phyloP scores from a whole-genome alignment of 768 basidiomycete species.

The Termitomyces sp. region DNA sequence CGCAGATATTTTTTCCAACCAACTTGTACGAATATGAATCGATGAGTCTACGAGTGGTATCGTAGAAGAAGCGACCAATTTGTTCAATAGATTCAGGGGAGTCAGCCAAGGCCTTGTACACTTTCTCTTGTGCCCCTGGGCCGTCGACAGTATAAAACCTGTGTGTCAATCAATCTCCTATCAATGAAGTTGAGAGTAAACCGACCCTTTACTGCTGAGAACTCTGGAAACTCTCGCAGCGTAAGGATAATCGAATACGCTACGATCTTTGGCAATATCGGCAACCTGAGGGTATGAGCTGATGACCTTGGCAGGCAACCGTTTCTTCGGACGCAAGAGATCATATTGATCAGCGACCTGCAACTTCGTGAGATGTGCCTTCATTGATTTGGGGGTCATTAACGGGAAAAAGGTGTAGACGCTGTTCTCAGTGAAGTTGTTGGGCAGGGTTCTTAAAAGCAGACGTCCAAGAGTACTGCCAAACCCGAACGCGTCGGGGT shows the following conservation, averaged over 20 bases:
- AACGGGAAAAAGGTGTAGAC: constrained; percentile 88
- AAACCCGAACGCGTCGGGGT: constrained; percentile 67
- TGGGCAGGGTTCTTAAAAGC: constrained; percentile 69
- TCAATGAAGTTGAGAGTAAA: background rate
- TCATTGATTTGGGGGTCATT: constrained; percentile 75
- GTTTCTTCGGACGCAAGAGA: constrained; percentile 42
- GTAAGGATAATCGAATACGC: constrained; percentile 47
- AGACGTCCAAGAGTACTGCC: constrained; percentile 75
- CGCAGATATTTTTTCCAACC: constrained; percentile 49
- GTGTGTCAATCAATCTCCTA: constrained; percentile 1
- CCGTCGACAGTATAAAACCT: constrained; percentile 70
- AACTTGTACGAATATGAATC: constrained; percentile 47
- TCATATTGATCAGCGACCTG: constrained; percentile 54
- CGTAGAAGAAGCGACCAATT: constrained; percentile 62
- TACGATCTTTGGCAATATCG: constrained; percentile 45
- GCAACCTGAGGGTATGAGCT: constrained; percentile 48
- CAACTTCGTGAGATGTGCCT: constrained; percentile 52
- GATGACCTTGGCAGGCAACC: constrained; percentile 28
- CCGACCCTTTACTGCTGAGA: constrained; percentile 57
- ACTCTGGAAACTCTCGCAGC: constrained; percentile 48
- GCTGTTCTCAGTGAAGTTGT: constrained; percentile 65
- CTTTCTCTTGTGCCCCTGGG: constrained; percentile 44
- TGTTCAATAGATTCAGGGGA: constrained; percentile 45
- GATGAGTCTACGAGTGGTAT: constrained; percentile 60
- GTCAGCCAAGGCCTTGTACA: constrained; percentile 45